Percentiles rank a stretch among this genome's conserved stretches.
Conservation (phyloP, 345 rosid species). For the Citrus unshiu region DNA sequence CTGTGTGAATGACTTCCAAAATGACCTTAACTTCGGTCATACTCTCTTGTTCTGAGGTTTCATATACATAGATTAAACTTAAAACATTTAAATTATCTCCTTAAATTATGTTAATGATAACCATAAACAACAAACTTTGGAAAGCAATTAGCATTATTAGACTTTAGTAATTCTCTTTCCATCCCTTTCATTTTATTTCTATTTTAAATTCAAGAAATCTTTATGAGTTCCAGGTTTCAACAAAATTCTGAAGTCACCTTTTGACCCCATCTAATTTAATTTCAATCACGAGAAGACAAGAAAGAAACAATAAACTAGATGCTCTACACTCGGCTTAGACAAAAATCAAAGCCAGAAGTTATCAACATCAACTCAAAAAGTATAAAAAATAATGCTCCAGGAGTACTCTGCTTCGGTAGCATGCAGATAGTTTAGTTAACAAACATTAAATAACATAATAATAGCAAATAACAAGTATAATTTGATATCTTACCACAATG, state of each 20-base stretch:
- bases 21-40: background rate
- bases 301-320: background rate
- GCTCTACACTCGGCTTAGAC: background rate
- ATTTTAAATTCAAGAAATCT: background rate
- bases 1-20: background rate
- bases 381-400: background rate
- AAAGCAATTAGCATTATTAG: background rate
- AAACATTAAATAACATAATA: background rate
- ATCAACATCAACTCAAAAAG: background rate
- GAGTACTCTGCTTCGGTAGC: background rate
- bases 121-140: background rate
- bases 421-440: background rate
- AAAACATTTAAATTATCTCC: background rate
- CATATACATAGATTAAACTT: background rate
- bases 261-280: background rate
- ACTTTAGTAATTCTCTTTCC: background rate
- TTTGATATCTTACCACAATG: conserved; percentile 47
- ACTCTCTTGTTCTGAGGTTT: background rate
- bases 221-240: background rate
- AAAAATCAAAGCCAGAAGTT: background rate
- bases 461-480: background rate
- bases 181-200: background rate
- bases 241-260: background rate
- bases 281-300: background rate
- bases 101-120: background rate